Conservation (phyloP, 768 basidiomycete genomes). For the Hydnum rufescens region DNA sequence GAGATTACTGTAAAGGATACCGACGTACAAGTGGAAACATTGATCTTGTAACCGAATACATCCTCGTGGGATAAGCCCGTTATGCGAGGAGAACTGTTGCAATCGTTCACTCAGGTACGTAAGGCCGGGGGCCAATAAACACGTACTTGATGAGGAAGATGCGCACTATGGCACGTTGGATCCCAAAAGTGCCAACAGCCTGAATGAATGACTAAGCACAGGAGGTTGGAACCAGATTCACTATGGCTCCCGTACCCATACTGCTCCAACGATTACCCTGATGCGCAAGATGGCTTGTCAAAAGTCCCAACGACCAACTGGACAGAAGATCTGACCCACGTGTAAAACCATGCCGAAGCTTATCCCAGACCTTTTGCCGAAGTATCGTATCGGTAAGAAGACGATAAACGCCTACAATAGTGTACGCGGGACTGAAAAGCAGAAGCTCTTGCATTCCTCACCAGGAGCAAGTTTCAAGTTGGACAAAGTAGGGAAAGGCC, state of each 20-base stretch:
- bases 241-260: constrained; percentile 34
- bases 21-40: constrained; percentile 50
- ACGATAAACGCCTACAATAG: constrained; percentile 67
- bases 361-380: constrained; percentile 37
- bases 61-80: constrained; percentile 42
- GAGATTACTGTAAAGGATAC: background rate
- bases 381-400: constrained; percentile 53
- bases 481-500: too few relatives aligned
- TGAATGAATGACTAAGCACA: constrained; percentile 16
- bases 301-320: background rate
- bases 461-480: constrained; percentile 12
- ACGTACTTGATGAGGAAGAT: constrained; percentile 42
- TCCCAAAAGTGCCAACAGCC: constrained; percentile 46
- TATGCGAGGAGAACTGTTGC: constrained; percentile 36
- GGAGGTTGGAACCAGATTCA: background rate
- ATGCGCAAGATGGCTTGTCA: background rate
- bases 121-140: background rate
- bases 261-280: constrained; percentile 34
- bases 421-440: constrained; percentile 64
- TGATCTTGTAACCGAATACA: constrained; percentile 42
- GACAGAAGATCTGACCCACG: constrained; percentile 26
- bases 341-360: constrained; percentile 56
- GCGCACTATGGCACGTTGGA: constrained; percentile 49
- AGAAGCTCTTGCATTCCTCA: constrained; percentile 25
- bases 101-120: background rate